Evolutionary conservation across 164 flowering plant genomes (phyloP), one percentile per base, ranked within the genome.

Genomic region (Tetrastigma voinierianum): DNA sequence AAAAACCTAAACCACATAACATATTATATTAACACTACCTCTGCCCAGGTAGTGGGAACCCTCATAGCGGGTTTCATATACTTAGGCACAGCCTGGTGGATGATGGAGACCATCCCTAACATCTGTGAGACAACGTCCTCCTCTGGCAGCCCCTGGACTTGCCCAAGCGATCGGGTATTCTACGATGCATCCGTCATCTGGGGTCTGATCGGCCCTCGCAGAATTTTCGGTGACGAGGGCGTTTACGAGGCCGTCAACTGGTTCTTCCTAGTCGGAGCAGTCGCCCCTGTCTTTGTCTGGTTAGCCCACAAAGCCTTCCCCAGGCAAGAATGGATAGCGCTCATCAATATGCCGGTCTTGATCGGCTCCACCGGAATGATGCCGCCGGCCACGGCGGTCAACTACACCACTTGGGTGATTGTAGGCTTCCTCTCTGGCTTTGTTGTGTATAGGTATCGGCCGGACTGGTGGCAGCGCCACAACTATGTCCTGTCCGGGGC

Each of bases 131-230:
- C 76, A 2, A 57, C 78, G 10, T 66, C 85, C 0, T 60, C 87
- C 4, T 60, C 87, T 2, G 65, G 76, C 68, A 89, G 88, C 68
- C 77, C 76, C 10, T 93, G 96, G 94, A 91, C 96, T 0, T 93
- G 98, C 65, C 97, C 97, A 0, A 15, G 64, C 8, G 92, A 89
- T 72, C 81, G 70, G 1, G 94, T 91, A 4, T 89, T 89, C 71
- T 91, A 85, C 43, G 94, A 93, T 51, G 94, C 98, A 1, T 90
- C 97, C 0, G 94, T 93, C 6, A 80, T 90, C 6, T 93, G 96
- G 96, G 98, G 97, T 4, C 59, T 90, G 58, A 80, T 93, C 17
- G 96, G 95, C 0, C 97, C 96, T 0, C 78, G 87, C 0, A 70
- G 87, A 61, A 87, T 90, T 14, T 88, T 90, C 10, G 96, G 96